A percentile compares a stretch with the other conserved stretches of the same genome.
Evolutionary conservation across 257 asterid species (phyloP).

Genomic region (Cordia subcordata): DNA sequence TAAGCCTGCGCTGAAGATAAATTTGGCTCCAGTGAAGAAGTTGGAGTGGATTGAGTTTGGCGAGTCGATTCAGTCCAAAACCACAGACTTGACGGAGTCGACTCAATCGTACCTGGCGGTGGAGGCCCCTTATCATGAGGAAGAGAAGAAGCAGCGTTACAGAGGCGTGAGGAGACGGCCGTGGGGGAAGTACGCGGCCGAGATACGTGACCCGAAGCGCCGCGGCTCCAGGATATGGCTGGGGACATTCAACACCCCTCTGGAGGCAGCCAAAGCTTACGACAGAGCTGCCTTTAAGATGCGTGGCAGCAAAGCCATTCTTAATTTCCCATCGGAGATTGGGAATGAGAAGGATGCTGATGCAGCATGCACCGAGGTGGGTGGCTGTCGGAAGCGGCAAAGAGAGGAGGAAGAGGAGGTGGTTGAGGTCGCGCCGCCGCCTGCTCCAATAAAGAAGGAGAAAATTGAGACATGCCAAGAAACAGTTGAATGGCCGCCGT

Average conservation of each 20-base stretch:
- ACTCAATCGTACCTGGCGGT: background rate
- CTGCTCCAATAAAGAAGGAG: background rate
- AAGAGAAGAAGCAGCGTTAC: conserved; percentile 12
- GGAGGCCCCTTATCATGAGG: background rate
- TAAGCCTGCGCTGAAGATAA: conserved; percentile 21
- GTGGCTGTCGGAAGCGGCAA: conserved; percentile 18
- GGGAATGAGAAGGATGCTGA: conserved; percentile 21
- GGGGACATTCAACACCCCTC: conserved; percentile 56
- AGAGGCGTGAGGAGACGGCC: conserved; percentile 28
- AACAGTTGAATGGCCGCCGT: conserved; percentile 19
- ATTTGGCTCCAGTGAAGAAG: conserved; percentile 28
- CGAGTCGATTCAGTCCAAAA: background rate
- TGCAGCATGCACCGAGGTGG: conserved; percentile 10
- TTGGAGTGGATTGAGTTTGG: conserved; percentile 31
- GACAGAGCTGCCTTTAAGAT: conserved; percentile 66
- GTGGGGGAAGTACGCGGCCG: conserved; percentile 76
- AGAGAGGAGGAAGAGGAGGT: conserved; percentile 20
- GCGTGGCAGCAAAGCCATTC: conserved; percentile 68
- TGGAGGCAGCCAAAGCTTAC: conserved; percentile 66
- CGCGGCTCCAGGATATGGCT: conserved; percentile 59
- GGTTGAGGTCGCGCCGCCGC: background rate
- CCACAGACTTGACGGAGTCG: background rate
- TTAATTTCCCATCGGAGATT: conserved; percentile 62
- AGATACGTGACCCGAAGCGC: conserved; percentile 56
- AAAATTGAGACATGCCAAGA: conserved; percentile 22